Evolutionary conservation across 2,329 filamentous ascomycete genomes (phyloP).

Genomic region (Trichophyton verrucosum): DNA sequence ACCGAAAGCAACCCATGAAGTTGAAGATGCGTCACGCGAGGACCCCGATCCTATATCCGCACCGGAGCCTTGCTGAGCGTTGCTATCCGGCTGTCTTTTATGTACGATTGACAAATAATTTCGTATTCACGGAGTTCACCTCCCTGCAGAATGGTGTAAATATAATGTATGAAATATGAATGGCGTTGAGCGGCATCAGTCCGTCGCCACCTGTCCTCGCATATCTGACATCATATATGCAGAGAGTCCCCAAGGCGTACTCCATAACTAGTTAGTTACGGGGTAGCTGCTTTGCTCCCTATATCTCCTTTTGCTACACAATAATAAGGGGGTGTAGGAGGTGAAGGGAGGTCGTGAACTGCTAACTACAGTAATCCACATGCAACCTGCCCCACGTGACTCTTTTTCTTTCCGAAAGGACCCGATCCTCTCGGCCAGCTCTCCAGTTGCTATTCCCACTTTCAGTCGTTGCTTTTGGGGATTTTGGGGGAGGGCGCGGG

Average conservation of each 20-base stretch:
- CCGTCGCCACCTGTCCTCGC: not conserved
- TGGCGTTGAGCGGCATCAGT: no score
- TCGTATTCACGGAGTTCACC: not conserved
- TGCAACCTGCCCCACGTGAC: not conserved
- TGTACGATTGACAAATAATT: not conserved
- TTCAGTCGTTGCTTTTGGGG: not conserved
- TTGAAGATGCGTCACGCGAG: not conserved
- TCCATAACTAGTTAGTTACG: not conserved
- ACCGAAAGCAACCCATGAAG: not conserved
- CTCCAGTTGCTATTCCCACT: not conserved
- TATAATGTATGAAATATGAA: not conserved
- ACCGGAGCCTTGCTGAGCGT: not conserved
- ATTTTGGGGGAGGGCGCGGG: not conserved
- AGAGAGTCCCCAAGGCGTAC: not conserved
- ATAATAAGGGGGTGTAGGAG: not conserved
- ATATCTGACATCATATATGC: not conserved
- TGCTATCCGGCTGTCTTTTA: not conserved
- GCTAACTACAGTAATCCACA: not conserved
- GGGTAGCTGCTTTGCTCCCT: not conserved
- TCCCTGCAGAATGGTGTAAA: not conserved
- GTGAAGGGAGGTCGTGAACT: no score
- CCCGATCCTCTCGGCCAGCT: not conserved
- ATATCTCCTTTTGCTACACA: not conserved
- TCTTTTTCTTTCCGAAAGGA: not conserved
- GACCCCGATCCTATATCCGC: no score